A percentile compares a stretch with the other conserved stretches of the same genome.
phyloP scores from a whole-genome alignment of 148 eudicot species.

The Suaeda aralocaspica region DNA sequence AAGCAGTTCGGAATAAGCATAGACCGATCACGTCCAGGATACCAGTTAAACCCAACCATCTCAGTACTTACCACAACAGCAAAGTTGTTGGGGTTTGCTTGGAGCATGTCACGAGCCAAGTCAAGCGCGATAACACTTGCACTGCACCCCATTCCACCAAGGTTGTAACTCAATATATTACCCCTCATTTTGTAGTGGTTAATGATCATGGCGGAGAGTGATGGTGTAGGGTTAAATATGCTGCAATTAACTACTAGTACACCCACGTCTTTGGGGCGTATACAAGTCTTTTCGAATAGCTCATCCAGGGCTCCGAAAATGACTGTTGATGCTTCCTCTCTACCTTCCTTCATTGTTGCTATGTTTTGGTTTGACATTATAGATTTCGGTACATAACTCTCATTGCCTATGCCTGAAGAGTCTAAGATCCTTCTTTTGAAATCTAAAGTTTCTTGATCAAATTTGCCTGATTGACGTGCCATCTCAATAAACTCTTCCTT shows the following conservation, averaged over 20 bases:
- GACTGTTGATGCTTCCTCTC: slow-evolving; percentile 75
- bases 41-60: slow-evolving; percentile 96
- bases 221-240: slow-evolving; percentile 94
- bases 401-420: slow-evolving; percentile 82
- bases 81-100: slow-evolving; percentile 82
- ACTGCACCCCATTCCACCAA: slow-evolving; percentile 99
- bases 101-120: slow-evolving; percentile 84
- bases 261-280: slow-evolving; percentile 82
- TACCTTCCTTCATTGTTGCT: slow-evolving; percentile 82
- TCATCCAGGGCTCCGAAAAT: slow-evolving; percentile 96
- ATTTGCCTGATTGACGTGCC: slow-evolving; percentile 80
- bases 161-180: slow-evolving; percentile 78
- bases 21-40: slow-evolving; percentile 66
- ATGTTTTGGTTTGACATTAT: slow-evolving; percentile 46
- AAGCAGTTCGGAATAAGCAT: slow-evolving; percentile 96
- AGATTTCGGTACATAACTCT: slow-evolving; percentile 73
- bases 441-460: slow-evolving; percentile 57
- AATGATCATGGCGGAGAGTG: slow-evolving; percentile 93
- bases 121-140: slow-evolving; percentile 77
- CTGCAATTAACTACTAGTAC: slow-evolving; percentile 96
- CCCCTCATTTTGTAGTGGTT: slow-evolving; percentile 97
- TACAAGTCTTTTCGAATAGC: slow-evolving; percentile 66
- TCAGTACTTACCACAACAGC: slow-evolving; percentile 92
- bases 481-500: slow-evolving; percentile 68
- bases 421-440: slow-evolving; percentile 67